These are phyloP conservation scores for Hortiboletus flavorubellus DNA, from an alignment of 768 basidiomycete species.

Conservation along the genomic window DNA sequence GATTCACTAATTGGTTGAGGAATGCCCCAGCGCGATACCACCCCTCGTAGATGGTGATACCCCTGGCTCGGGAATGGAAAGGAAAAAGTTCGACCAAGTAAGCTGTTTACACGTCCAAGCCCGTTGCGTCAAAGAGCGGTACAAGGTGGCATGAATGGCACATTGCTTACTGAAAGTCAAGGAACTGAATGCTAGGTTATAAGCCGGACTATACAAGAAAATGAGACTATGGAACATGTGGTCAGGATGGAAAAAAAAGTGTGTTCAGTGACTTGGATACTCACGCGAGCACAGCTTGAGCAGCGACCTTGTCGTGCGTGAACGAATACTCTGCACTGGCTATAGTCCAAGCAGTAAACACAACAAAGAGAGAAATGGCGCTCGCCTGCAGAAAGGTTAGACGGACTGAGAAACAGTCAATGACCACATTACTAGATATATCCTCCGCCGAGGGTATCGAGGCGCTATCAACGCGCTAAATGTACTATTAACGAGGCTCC, in stretches of 20 bases:
- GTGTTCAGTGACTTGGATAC: not conserved
- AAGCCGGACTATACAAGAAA: not conserved
- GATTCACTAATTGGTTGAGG: too few relatives aligned
- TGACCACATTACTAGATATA: too few relatives aligned
- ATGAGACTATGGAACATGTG: slow-evolving; percentile 1
- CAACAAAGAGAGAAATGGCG: too few relatives aligned
- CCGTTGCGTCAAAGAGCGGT: too few relatives aligned
- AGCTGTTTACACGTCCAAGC: too few relatives aligned
- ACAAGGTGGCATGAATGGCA: not conserved
- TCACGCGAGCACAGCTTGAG: not conserved
- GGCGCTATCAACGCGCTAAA: not conserved
- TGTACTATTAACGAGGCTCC: slow-evolving; percentile 1
- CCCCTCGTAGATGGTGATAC: too few relatives aligned
- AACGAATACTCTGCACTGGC: slow-evolving; percentile 10
- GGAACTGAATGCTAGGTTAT: not conserved
- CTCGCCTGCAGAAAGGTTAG: too few relatives aligned
- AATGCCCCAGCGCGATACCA: too few relatives aligned
- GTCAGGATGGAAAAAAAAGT: not conserved
- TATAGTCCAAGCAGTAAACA: slow-evolving; percentile 8
- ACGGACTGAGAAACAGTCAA: too few relatives aligned
- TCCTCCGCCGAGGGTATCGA: too few relatives aligned
- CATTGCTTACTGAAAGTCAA: slow-evolving; percentile 6
- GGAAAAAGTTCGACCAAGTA: too few relatives aligned
- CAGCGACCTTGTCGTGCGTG: not conserved
- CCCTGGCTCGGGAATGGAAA: too few relatives aligned